A percentile compares a stretch with the other conserved stretches of the same genome.
Evolutionary conservation across 2,329 filamentous ascomycete species (phyloP).

Genomic region (Tolypocladium guangdongense): DNA sequence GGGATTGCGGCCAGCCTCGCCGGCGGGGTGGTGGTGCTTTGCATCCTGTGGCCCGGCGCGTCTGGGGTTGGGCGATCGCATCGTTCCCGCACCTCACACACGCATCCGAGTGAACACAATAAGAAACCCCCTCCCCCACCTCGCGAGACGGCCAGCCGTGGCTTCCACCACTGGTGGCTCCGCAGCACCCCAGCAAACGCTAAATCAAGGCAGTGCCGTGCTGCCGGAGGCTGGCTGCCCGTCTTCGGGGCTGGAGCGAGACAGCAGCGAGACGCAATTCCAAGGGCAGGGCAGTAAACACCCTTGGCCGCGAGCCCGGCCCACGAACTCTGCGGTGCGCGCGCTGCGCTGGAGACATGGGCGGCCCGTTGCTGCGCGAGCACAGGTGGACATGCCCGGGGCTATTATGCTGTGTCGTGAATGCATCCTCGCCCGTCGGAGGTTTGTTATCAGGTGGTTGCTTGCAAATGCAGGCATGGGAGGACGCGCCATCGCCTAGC

Average conservation of each 20-base stretch:
- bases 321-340: neutral
- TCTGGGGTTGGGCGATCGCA: slow-evolving; percentile 20
- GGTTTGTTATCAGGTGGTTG: neutral
- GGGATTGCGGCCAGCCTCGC: neutral
- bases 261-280: neutral
- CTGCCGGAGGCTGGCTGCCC: no score
- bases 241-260: neutral
- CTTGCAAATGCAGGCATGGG: neutral
- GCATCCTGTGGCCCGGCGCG: neutral
- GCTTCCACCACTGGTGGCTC: no score
- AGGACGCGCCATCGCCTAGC: neutral
- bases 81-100: slow-evolving; percentile 19
- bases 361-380: neutral
- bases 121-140: no score
- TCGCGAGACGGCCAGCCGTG: neutral
- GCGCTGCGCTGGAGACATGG: neutral
- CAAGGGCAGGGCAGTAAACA: neutral
- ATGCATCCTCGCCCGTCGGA: neutral
- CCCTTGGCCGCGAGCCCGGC: neutral
- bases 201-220: neutral
- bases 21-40: neutral
- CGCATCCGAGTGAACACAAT: neutral
- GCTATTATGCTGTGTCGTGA: neutral
- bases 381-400: neutral
- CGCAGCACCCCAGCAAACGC: neutral